Base-by-base conservation (phyloP, 2,329 filamentous ascomycete genomes). In the Colletotrichum cordylinicola region DNA sequence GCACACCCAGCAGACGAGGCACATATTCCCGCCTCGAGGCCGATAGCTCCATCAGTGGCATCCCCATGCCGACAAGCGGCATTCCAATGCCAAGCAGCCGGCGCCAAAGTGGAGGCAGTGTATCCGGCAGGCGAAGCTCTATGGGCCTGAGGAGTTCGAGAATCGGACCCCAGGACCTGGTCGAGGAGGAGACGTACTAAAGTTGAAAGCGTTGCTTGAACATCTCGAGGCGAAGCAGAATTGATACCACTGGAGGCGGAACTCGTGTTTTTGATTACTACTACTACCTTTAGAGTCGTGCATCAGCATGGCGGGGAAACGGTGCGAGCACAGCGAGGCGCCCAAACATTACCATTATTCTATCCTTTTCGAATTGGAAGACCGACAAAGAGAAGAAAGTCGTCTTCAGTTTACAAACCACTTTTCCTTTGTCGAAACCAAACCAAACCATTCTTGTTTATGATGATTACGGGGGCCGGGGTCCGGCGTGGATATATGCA, bases 101-200 rank as follows among this genome's bases (percentile, higher is more conserved):
- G 74, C 85, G 89, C 76, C 86, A 87, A 77, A 90, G 88, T 75
- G 84, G 83, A 64, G 83, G 84, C 9, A 60, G 68, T 29, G 67
- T 74, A 66, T 65, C 72, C 15, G 71, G 74, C 16, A 75, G 74
- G 7, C 84, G 85, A 75, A 85, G 87, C 78, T 86, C 84, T 56
- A 88, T 86, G 64, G 70, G 70, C 65, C 37, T 76, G 56, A 69
- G 70, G 65, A 73, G 70, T 27, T 76, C 74, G 9, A 52, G 71
- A 35, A 33, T 81, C 81, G 68, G 83, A 83, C 55, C 80, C 82
- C 61, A 84, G 84, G 79, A 88, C 84, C 79, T 90, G 72, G 85
- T 85, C 75, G 89, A 91, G 75, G 89, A 89, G 71, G 89, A 91
- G 85, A 91, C 89, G 10, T 91, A 90, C 78, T 91, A 81, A 84